Evolutionary conservation across 768 basidiomycete species (phyloP).

Genomic region (Infundibulicybe gibba): DNA sequence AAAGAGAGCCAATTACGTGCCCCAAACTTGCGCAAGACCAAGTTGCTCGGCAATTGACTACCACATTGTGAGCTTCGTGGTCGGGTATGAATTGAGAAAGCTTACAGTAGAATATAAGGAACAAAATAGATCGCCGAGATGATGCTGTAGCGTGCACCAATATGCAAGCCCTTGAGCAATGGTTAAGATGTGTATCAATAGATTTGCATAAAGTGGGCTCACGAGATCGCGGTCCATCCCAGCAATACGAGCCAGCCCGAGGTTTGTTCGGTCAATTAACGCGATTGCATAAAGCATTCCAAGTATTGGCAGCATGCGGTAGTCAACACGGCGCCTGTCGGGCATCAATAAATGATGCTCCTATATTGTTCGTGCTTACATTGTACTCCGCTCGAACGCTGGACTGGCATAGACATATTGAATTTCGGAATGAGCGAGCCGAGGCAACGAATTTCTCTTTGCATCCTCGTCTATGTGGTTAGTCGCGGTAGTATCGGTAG

Average conservation of each 20-base stretch:
- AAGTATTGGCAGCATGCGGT: slow-evolving; percentile 30
- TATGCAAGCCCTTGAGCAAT: slow-evolving; percentile 25
- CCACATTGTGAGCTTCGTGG: not conserved
- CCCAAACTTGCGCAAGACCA: slow-evolving; percentile 38
- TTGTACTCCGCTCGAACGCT: slow-evolving; percentile 11
- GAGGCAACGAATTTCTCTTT: not conserved
- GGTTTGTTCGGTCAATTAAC: slow-evolving; percentile 29
- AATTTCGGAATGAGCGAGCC: not conserved
- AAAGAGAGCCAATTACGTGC: slow-evolving; percentile 37
- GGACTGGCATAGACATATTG: not conserved
- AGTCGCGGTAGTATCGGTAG: slow-evolving; percentile 3
- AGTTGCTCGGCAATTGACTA: slow-evolving; percentile 43
- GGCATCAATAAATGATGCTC: not conserved
- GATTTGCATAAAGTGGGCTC: not conserved
- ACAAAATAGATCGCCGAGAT: slow-evolving; percentile 42
- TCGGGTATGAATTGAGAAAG: slow-evolving; percentile 1
- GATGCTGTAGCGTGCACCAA: slow-evolving; percentile 41
- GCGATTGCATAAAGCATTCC: slow-evolving; percentile 30
- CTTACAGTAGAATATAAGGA: slow-evolving; percentile 45
- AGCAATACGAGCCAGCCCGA: slow-evolving; percentile 29
- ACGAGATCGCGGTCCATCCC: slow-evolving; percentile 34
- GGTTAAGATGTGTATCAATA: not conserved
- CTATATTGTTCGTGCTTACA: slow-evolving; percentile 7
- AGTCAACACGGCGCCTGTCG: slow-evolving; percentile 26
- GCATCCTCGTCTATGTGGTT: not conserved